Base-by-base conservation (phyloP, 306 rosid genomes). In the Ziziphus jujuba region DNA sequence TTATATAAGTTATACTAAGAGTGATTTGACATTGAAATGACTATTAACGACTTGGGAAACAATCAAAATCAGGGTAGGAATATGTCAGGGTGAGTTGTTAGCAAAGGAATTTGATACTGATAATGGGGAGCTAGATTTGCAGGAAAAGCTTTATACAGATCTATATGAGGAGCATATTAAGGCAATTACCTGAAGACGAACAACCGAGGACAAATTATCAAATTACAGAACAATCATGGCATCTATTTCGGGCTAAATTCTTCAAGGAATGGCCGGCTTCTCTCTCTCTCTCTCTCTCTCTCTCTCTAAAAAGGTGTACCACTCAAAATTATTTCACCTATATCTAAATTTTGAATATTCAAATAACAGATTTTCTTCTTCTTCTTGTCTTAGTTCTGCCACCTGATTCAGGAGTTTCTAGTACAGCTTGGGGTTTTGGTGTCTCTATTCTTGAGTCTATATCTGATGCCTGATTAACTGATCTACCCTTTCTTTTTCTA, bases 401-500 rank as follows among this genome's bases (percentile, higher is more conserved):
- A 43, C 74, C 75, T 40, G 56, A 68, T 70, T 70, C 70, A 33
- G 44, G 55, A 65, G 72, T 57, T 65, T 34, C 67, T 34, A 78
- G 53, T 48, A 60, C 59, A 17, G 67, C 80, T 24, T 74, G 72
- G 58, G 80, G 33, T 33, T 38, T 65, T 61, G 67, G 67, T 62
- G 66, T 48, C 72, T 38, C 68, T 23, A 28, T 48, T 34, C 49
- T 72, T 23, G 15, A 56, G 57, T 54, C 72, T 61, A 68, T 33
- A 82, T 68, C 71, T 14, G 80, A 64, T 71, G 63, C 80, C 70
- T 53, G 53, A n/a, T 65, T 25, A 66, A 79, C 89, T 16, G 95
- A 69, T 74, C 66, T 82, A 52, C 63, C 81, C 77, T 80, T 88
- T 64, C 90, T 89, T 76, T 88, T 95, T 71, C 84, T 73, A 71